Evolutionary conservation across 2,329 filamentous ascomycete genomes (phyloP).

Genomic region (Fusarium multiceps): DNA sequence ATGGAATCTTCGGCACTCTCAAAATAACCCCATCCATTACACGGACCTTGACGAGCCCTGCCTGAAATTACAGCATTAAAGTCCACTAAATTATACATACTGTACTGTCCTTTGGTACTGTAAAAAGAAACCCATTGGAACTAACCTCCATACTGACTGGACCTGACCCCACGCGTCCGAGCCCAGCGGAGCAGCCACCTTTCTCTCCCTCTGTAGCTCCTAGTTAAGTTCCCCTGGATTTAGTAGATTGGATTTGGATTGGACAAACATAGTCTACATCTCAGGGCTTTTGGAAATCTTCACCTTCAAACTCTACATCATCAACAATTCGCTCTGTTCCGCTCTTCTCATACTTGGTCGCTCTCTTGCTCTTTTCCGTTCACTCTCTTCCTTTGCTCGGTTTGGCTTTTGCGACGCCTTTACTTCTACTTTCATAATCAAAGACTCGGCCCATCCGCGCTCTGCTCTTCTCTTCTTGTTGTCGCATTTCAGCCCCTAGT

Average conservation of each 20-base stretch:
- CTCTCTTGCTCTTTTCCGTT: conserved; percentile 21
- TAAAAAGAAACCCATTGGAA: conserved; percentile 1
- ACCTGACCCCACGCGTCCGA: conserved; percentile 44
- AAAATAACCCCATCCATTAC: background rate
- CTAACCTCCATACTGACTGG: background rate
- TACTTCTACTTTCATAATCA: conserved; percentile 29
- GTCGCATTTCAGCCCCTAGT: conserved; percentile 25
- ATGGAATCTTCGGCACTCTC: conserved; percentile 1
- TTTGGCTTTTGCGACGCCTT: conserved; percentile 9
- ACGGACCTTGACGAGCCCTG: background rate
- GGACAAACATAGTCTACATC: conserved; percentile 13
- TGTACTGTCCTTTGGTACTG: background rate
- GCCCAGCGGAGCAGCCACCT: conserved; percentile 44
- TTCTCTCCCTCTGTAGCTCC: conserved; percentile 32
- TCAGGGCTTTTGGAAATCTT: conserved; percentile 38
- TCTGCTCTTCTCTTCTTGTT: conserved; percentile 17
- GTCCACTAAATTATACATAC: background rate
- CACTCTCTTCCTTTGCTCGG: conserved; percentile 14
- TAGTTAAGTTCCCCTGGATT: conserved; percentile 41
- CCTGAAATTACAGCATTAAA: conserved; percentile 4
- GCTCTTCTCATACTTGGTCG: conserved; percentile 2
- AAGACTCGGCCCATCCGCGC: conserved; percentile 14
- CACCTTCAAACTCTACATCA: conserved; percentile 28
- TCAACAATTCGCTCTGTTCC: conserved; percentile 15
- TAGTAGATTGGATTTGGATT: conserved; percentile 34